phyloP scores from a whole-genome alignment of 2,329 filamentous ascomycete species.

The Aureobasidium sp. region DNA sequence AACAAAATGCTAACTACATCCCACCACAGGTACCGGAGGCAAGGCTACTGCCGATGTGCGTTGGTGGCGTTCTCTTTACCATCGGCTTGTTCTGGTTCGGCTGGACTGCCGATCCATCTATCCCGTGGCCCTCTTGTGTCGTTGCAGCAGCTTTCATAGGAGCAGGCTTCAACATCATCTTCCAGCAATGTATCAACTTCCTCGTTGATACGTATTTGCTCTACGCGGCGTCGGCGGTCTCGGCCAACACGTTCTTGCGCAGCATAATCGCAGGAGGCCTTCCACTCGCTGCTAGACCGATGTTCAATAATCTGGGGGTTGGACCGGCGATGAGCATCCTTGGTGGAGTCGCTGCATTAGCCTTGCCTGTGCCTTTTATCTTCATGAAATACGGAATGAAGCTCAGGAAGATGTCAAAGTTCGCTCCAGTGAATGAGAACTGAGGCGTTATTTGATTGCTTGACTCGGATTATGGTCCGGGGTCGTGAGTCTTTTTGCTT shows the following conservation, averaged over 20 bases:
- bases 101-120: constrained; percentile 31
- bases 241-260: constrained; percentile 42
- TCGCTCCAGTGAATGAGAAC: constrained; percentile 22
- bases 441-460: neutral
- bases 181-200: constrained; percentile 41
- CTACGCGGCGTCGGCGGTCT: constrained; percentile 42
- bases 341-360: constrained; percentile 31
- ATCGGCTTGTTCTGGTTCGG: constrained; percentile 37
- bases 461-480: neutral
- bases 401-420: constrained; percentile 36
- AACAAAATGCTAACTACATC: neutral
- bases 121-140: constrained; percentile 35
- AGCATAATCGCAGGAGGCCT: constrained; percentile 34
- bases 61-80: constrained; percentile 36
- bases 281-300: constrained; percentile 29
- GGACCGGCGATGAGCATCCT: constrained; percentile 35
- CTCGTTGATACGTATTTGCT: constrained; percentile 33
- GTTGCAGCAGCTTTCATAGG: constrained; percentile 37
- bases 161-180: constrained; percentile 39
- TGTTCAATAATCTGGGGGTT: constrained; percentile 34
- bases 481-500: neutral
- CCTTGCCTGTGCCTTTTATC: constrained; percentile 37
- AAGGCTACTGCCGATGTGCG: constrained; percentile 36
- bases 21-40: constrained; percentile 21
- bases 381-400: constrained; percentile 35